Percentiles rank a stretch among this genome's conserved stretches.
Evolutionary conservation across 352 stramenopile genomes (phyloP).

Genomic region (Phytophthora rubi): DNA sequence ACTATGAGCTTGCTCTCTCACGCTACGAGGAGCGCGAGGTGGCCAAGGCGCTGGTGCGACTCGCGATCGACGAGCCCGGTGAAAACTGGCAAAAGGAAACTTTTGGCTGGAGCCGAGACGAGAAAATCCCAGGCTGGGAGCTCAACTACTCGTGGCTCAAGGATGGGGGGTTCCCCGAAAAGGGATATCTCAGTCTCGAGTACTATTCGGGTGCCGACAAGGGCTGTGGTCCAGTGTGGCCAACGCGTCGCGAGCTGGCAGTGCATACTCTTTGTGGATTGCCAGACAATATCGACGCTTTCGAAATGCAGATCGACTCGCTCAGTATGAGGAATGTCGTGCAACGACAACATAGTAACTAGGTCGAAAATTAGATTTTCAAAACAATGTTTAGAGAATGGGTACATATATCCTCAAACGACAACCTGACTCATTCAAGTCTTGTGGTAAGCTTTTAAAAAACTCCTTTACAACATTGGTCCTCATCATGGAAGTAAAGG

Average conservation of each 20-base stretch:
- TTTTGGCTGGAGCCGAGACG: slow-evolving; percentile 80
- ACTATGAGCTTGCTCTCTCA: slow-evolving; percentile 77
- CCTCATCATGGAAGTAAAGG: no score
- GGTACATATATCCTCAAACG: no score
- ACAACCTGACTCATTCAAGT: no score
- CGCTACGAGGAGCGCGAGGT: slow-evolving; percentile 79
- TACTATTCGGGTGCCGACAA: slow-evolving; percentile 84
- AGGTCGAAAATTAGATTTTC: not conserved
- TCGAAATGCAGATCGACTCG: slow-evolving; percentile 65
- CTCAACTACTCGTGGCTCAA: slow-evolving; percentile 85
- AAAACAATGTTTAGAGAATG: no score
- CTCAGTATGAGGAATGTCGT: slow-evolving; percentile 47
- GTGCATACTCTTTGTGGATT: slow-evolving; percentile 58
- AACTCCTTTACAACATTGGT: no score
- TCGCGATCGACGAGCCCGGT: slow-evolving; percentile 81
- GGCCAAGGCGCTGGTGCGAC: slow-evolving; percentile 70
- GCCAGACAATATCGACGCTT: slow-evolving; percentile 50
- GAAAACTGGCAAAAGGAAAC: slow-evolving; percentile 85
- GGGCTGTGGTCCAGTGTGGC: slow-evolving; percentile 75
- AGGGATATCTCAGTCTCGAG: slow-evolving; percentile 74
- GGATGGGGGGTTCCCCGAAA: slow-evolving; percentile 79
- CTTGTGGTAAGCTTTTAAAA: no score
- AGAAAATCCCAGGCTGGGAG: slow-evolving; percentile 82
- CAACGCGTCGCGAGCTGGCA: slow-evolving; percentile 61
- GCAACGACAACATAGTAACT: slow-evolving; percentile 24